Conservation (phyloP, 257 asterid genomes). For the Solanum arcanum region DNA sequence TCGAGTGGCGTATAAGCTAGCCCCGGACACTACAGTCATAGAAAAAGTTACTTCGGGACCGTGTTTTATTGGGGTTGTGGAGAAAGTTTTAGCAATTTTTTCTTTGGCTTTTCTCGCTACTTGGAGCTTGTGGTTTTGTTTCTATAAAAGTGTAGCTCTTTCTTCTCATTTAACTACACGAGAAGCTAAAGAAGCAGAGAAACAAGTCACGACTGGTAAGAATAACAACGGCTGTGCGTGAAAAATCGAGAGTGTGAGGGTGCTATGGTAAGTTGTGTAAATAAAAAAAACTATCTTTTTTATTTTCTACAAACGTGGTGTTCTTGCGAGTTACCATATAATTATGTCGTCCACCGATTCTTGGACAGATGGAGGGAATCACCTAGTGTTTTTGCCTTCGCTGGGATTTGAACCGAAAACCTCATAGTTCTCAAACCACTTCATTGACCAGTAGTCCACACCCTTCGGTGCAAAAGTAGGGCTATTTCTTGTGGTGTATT, state of each 20-base stretch:
- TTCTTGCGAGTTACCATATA: neutral
- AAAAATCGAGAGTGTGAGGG: neutral
- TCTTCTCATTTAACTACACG: neutral
- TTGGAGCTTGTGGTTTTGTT: neutral
- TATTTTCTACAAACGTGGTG: neutral
- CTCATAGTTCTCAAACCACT: neutral
- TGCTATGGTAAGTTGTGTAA: neutral
- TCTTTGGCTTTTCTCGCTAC: neutral
- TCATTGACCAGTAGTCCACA: neutral
- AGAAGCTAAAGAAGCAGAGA: neutral
- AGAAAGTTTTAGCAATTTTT: neutral
- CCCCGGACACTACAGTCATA: neutral
- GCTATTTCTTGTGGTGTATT: neutral
- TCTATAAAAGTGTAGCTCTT: neutral
- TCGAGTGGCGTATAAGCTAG: neutral
- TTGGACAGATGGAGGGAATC: neutral
- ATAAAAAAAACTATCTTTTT: neutral
- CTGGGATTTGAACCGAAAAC: neutral
- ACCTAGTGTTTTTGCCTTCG: neutral
- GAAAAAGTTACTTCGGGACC: neutral
- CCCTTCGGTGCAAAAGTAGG: neutral
- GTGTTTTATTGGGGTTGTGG: neutral
- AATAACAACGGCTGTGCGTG: neutral
- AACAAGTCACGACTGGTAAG: neutral
- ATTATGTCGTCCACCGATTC: neutral